Evolutionary conservation across 2,329 filamentous ascomycete species (phyloP), one percentile per base, ranked within the genome.

Genomic region (Furcasterigmium furcatum): DNA sequence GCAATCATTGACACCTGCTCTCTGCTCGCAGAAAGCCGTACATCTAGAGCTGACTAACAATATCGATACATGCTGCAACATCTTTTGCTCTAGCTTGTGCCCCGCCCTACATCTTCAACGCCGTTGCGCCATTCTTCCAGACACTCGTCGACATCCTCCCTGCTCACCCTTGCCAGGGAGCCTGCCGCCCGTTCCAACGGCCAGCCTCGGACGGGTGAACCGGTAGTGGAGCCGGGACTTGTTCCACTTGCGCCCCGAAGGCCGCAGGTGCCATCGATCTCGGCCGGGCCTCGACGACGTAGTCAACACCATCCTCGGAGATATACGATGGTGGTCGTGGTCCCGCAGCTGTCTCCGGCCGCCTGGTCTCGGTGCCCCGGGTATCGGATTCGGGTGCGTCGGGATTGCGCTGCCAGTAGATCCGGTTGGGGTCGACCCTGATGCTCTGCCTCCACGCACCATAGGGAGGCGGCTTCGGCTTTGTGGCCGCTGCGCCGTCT

Each of bases 391-490:
- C 20, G 41, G 47, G 50, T 3, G 62, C 60, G 4, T 63, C 59
- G 18, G 75, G 70, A 52, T 83, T 86, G 30, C 85, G 80, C 63
- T 87, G 83, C 89, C 89, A 95, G 61, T 87, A 90, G 21, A 95
- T 73, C 13, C 89, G 73, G 58, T 92, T 81, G 2, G 90, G 90
- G 57, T 95, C 87, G 25, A 91, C 85, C 40, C 88, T 77, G 65
- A 94, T 88, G 58, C 86, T 92, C 63, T 85, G 84, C 43, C 89
- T 76, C 88, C 89, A 95, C 1, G 90, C 70, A 0, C 91, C 91
- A 60, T 96, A 96, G 3, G 89, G 89, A 0, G 91, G 91, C 4
- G 91, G 91, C 9, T 83, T 80, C 18, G 75, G 53, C 55, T 83
- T 82, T 35, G 70, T 67, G 0, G 76, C 68, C 47, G 81, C 76